A percentile compares a stretch with the other conserved stretches of the same genome.
phyloP scores from a whole-genome alignment of 2,329 filamentous ascomycete species.

The Paracoccidioides lutzii region DNA sequence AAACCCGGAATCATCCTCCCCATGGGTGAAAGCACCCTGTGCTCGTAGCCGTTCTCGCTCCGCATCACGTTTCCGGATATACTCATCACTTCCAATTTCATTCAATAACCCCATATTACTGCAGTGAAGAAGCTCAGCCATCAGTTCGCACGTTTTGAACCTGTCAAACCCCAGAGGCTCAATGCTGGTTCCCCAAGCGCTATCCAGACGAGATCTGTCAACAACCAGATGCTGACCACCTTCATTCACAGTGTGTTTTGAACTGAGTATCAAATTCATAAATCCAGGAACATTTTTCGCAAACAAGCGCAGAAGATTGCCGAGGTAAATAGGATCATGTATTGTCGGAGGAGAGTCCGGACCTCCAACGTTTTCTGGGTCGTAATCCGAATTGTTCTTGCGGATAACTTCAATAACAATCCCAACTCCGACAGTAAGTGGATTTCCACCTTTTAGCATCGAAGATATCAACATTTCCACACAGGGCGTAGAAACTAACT shows the following conservation, averaged over 20 bases:
- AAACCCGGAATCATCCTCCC: constrained; percentile 38
- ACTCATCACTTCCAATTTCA: constrained; percentile 75
- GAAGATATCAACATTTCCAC: constrained; percentile 73
- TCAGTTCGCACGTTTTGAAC: constrained; percentile 97
- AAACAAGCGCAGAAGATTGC: constrained; percentile 76
- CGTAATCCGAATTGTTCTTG: constrained; percentile 99
- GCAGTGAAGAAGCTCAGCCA: constrained; percentile 94
- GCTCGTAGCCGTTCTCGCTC: constrained; percentile 65
- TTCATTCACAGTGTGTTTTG: constrained; percentile 45
- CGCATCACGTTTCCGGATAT: constrained; percentile 64
- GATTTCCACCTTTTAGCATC: constrained; percentile 89
- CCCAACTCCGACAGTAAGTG: constrained; percentile 87
- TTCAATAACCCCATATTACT: constrained; percentile 98
- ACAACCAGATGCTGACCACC: constrained; percentile 44
- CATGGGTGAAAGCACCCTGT: constrained; percentile 54
- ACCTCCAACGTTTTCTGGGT: constrained; percentile 76
- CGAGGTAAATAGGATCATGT: constrained; percentile 89
- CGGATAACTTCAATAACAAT: constrained; percentile 97
- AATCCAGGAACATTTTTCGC: constrained; percentile 87
- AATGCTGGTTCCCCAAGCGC: constrained; percentile 81
- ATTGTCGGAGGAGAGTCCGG: constrained; percentile 67
- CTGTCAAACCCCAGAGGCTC: constrained; percentile 93
- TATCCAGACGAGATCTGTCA: constrained; percentile 61
- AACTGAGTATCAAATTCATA: constrained; percentile 75
- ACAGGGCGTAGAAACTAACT: constrained; percentile 78